Conservation (phyloP, 495 filamentous ascomycete genomes). For the Podospora fimiseda region DNA sequence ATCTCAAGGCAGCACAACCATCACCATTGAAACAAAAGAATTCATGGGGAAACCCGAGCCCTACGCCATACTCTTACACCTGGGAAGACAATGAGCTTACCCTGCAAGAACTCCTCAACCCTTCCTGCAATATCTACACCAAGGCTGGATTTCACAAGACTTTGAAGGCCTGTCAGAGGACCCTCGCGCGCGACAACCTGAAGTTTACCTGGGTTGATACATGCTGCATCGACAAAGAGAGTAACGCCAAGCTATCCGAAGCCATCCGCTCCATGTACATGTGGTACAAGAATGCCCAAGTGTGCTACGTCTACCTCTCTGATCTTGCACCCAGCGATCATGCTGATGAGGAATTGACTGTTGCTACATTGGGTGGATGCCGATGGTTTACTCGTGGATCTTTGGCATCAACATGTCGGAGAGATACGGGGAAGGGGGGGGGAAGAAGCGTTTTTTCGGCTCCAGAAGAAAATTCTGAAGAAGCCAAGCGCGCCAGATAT, state of each 20-base stretch:
- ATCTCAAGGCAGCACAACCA: no score
- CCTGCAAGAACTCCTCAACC: conserved; percentile 13
- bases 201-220: conserved; percentile 21
- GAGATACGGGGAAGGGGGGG: conserved; percentile 19
- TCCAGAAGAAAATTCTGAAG: background rate
- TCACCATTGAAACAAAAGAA: no score
- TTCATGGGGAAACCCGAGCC: no score
- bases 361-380: conserved; percentile 12
- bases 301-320: conserved; percentile 17
- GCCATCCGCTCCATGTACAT: conserved; percentile 33
- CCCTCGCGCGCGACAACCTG: background rate
- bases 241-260: conserved; percentile 32
- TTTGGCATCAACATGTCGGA: conserved; percentile 16
- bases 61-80: conserved; percentile 21
- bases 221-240: conserved; percentile 34
- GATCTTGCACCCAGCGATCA: conserved; percentile 3
- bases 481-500: no score
- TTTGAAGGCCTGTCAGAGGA: conserved; percentile 9
- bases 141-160: conserved; percentile 26
- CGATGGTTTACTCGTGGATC: conserved; percentile 28
- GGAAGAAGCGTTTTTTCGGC: conserved; percentile 5
- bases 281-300: conserved; percentile 1
- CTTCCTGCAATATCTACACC: background rate
- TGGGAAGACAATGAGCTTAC: conserved; percentile 23
- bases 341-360: background rate